phyloP scores from a whole-genome alignment of 495 filamentous ascomycete species.

The Massariosphaeria phaeospora region DNA sequence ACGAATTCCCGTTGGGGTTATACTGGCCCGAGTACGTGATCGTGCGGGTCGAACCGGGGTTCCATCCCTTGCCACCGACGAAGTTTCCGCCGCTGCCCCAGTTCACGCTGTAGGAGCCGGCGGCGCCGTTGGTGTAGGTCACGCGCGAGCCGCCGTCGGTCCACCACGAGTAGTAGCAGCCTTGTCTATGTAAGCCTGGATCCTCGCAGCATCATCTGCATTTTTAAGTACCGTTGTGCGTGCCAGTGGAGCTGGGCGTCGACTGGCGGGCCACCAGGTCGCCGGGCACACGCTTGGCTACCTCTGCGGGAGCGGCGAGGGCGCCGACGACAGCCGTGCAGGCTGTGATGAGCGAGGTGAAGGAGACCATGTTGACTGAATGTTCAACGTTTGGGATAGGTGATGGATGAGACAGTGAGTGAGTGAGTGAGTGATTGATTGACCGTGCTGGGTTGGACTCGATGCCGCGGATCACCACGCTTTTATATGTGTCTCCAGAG shows the following conservation, averaged over 20 bases:
- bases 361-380: conserved; percentile 45
- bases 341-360: conserved; percentile 45
- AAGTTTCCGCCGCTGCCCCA: conserved; percentile 56
- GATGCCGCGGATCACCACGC: background rate
- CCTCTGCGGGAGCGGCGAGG: conserved; percentile 44
- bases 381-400: background rate
- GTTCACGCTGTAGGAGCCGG: conserved; percentile 52
- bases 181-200: no score
- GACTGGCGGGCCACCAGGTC: conserved; percentile 12
- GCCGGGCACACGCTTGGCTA: conserved; percentile 13
- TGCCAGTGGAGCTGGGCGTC: conserved; percentile 48
- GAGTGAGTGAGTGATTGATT: background rate
- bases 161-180: conserved; percentile 62
- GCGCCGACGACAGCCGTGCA: conserved; percentile 37
- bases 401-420: background rate
- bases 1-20: conserved; percentile 54
- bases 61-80: conserved; percentile 51
- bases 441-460: background rate
- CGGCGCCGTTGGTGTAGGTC: conserved; percentile 54
- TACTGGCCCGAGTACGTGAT: conserved; percentile 55
- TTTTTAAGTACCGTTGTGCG: no score
- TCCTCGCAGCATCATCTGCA: no score
- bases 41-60: conserved; percentile 22
- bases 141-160: conserved; percentile 52
- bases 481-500: background rate